Percentiles rank a stretch among this genome's conserved stretches.
Conservation (phyloP, 1,139 yeast species). For the Nakaseomyces kungkrabaensis region DNA sequence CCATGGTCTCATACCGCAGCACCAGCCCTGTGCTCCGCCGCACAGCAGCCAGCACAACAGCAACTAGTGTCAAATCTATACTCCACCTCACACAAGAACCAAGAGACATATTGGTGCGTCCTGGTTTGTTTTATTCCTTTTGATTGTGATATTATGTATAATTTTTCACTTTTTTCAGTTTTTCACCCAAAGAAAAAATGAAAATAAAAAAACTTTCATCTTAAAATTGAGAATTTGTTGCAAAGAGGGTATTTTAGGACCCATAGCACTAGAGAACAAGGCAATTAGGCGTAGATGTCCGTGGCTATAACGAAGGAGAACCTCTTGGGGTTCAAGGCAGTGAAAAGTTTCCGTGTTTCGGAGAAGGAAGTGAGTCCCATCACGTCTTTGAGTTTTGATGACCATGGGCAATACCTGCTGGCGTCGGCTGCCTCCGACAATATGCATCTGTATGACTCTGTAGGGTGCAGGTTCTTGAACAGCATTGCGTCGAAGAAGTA, state of each 20-base stretch:
- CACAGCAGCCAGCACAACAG: constrained; percentile 56
- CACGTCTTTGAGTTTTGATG: constrained; percentile 80
- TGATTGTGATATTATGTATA: background rate
- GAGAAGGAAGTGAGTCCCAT: constrained; percentile 47
- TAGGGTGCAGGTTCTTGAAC: constrained; percentile 50
- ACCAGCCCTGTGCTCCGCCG: constrained; percentile 50
- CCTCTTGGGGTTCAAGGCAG: constrained; percentile 42
- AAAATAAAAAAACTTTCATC: background rate
- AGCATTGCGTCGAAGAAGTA: constrained; percentile 79
- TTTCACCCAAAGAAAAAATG: too few species aligned
- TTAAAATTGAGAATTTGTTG: background rate
- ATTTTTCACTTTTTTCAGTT: background rate
- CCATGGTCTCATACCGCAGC: constrained; percentile 36
- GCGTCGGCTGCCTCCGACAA: constrained; percentile 77
- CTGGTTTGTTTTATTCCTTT: background rate
- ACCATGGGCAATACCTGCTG: constrained; percentile 67
- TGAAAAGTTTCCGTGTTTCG: constrained; percentile 43
- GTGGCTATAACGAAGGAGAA: constrained; percentile 34
- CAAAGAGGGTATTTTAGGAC: too few species aligned
- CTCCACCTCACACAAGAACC: constrained; percentile 27
- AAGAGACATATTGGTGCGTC: background rate
- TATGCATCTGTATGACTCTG: constrained; percentile 73
- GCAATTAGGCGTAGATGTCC: constrained; percentile 1
- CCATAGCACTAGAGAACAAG: too few species aligned
- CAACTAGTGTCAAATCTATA: constrained; percentile 47